Evolutionary conservation across 495 filamentous ascomycete species (phyloP).

Genomic region (Xylaria sp.): DNA sequence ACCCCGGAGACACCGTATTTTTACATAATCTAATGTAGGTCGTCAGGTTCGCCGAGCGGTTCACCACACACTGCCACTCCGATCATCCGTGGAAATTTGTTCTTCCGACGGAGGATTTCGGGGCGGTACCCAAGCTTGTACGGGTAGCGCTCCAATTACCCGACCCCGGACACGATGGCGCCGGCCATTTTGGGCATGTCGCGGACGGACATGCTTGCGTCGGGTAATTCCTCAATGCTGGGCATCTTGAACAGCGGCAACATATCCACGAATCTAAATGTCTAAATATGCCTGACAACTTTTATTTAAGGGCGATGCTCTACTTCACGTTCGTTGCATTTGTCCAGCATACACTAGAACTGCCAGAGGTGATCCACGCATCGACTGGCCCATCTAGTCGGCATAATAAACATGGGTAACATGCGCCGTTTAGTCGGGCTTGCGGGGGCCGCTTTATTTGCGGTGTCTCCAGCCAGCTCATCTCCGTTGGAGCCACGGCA

Average conservation of each 20-base stretch:
- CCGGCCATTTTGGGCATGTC: conserved; percentile 7
- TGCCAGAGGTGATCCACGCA: not conserved
- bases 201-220: not conserved
- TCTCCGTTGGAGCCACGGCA: not conserved
- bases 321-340: not conserved
- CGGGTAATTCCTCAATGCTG: conserved; percentile 4
- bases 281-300: not conserved
- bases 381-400: not conserved
- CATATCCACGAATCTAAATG: conserved; percentile 2
- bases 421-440: not conserved
- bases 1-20: too few relatives aligned
- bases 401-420: not conserved
- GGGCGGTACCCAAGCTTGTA: not conserved
- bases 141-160: not conserved
- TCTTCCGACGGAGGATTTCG: conserved; percentile 16
- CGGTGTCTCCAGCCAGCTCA: not conserved
- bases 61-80: not conserved
- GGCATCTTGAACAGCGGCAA: not conserved
- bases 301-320: not conserved
- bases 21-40: not conserved
- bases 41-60: not conserved
- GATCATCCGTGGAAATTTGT: conserved; percentile 13
- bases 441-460: not conserved
- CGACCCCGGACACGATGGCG: not conserved
- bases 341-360: not conserved